Evolutionary conservation across 192 early-diverging fungal species (phyloP).

Genomic region (Neocallimastix lanati): DNA sequence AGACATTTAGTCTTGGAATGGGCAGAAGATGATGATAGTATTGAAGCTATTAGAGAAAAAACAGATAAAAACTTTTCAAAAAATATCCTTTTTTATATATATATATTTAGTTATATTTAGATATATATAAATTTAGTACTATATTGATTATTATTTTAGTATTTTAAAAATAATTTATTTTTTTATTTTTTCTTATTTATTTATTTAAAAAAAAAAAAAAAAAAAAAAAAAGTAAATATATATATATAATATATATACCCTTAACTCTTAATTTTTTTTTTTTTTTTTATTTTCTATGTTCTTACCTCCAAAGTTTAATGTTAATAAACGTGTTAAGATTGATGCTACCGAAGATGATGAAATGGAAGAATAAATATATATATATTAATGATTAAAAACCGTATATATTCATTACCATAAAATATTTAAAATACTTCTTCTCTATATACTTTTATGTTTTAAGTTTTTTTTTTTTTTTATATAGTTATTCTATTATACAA

Average conservation of each 20-base stretch:
- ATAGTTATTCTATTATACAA: too few relatives aligned
- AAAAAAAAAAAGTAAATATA: too few relatives aligned
- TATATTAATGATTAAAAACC: too few relatives aligned
- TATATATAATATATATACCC: neutral
- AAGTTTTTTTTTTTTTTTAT: too few relatives aligned
- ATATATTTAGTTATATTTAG: neutral
- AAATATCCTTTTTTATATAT: neutral
- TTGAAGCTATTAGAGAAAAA: slow-evolving; percentile 73
- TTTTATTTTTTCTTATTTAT: too few relatives aligned
- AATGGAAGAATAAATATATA: neutral
- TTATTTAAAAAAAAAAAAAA: too few relatives aligned
- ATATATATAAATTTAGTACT: too few relatives aligned
- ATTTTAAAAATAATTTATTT: too few relatives aligned
- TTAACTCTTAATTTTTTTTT: neutral
- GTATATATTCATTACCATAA: too few relatives aligned
- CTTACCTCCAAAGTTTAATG: neutral
- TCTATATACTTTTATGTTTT: too few relatives aligned
- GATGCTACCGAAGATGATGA: neutral
- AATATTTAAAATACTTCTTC: too few relatives aligned
- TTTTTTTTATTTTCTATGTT: neutral
- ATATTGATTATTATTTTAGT: too few relatives aligned
- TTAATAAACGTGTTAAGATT: neutral
- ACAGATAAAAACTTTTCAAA: slow-evolving; percentile 51
- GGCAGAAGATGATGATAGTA: slow-evolving; percentile 66
- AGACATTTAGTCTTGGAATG: slow-evolving; percentile 91